phyloP scores from a whole-genome alignment of 768 basidiomycete genomes.

The Cubamyces lactineus region DNA sequence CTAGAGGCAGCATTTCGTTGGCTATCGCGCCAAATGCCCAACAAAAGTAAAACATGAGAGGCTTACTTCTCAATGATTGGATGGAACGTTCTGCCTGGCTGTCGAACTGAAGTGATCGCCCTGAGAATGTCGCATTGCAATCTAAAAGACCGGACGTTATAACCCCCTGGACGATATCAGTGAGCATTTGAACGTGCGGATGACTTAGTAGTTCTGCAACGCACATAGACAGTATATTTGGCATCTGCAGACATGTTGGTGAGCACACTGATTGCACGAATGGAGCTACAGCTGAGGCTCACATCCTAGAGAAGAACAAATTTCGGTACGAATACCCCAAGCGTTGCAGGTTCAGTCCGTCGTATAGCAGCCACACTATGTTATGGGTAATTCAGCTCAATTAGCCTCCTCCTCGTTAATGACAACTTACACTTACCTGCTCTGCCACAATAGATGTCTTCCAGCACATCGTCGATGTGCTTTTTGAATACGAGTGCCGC shows the following conservation, averaged over 20 bases:
- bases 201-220: slow-evolving; percentile 29
- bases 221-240: slow-evolving; percentile 50
- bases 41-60: too few relatives aligned
- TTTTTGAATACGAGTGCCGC: slow-evolving; percentile 9
- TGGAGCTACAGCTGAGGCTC: slow-evolving; percentile 20
- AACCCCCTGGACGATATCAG: slow-evolving; percentile 1
- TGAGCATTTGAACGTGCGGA: not conserved
- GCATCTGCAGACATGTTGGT: slow-evolving; percentile 46
- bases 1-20: slow-evolving; percentile 26
- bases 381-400: too few relatives aligned
- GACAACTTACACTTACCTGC: not conserved
- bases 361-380: slow-evolving; percentile 22
- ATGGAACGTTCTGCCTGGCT: not conserved
- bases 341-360: not conserved
- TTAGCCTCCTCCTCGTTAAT: too few relatives aligned
- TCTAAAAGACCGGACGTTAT: not conserved
- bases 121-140: not conserved
- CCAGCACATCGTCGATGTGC: slow-evolving; percentile 18
- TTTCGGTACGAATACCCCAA: slow-evolving; percentile 18
- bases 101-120: not conserved
- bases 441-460: slow-evolving; percentile 13
- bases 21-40: too few relatives aligned
- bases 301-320: slow-evolving; percentile 54
- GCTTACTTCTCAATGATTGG: slow-evolving; percentile 9
- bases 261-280: slow-evolving; percentile 8